phyloP scores from a whole-genome alignment of 495 filamentous ascomycete genomes.

The Hyaloscypha bicolor region DNA sequence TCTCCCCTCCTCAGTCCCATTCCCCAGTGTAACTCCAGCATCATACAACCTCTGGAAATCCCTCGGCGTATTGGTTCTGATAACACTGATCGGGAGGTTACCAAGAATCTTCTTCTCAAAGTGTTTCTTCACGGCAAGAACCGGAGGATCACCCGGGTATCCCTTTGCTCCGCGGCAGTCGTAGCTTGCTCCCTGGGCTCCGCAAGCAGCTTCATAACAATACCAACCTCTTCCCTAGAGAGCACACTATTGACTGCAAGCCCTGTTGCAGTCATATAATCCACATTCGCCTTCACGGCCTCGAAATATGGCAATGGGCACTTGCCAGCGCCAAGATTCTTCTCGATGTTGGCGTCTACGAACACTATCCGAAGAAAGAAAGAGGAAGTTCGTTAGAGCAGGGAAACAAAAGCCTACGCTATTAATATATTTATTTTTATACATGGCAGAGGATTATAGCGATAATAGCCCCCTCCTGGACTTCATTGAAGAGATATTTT shows the following conservation, averaged over 20 bases:
- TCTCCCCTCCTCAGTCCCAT: slow-evolving; percentile 39
- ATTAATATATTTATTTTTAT: too few relatives aligned
- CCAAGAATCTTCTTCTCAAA: slow-evolving; percentile 8
- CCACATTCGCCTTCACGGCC: neutral
- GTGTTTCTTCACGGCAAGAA: slow-evolving; percentile 23
- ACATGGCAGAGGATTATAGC: too few relatives aligned
- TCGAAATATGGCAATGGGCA: neutral
- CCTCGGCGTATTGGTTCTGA: slow-evolving; percentile 5
- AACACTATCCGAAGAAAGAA: slow-evolving; percentile 8
- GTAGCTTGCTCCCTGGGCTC: neutral
- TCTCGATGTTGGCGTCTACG: slow-evolving; percentile 17
- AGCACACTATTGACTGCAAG: neutral
- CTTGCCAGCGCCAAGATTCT: neutral
- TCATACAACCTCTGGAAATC: slow-evolving; percentile 30
- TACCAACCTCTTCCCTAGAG: neutral
- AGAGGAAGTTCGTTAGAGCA: neutral
- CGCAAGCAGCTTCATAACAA: neutral
- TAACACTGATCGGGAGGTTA: slow-evolving; percentile 11
- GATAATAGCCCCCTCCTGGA: too few relatives aligned
- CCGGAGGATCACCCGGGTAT: neutral
- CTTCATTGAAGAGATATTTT: too few relatives aligned
- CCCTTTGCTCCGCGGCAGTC: neutral
- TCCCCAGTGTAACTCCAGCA: slow-evolving; percentile 35
- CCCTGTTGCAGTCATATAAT: neutral
- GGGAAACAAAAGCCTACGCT: too few relatives aligned